Percentiles rank a stretch among this genome's conserved stretches.
Conservation (phyloP, 2,329 filamentous ascomycete genomes). For the Cladophialophora psammophila region DNA sequence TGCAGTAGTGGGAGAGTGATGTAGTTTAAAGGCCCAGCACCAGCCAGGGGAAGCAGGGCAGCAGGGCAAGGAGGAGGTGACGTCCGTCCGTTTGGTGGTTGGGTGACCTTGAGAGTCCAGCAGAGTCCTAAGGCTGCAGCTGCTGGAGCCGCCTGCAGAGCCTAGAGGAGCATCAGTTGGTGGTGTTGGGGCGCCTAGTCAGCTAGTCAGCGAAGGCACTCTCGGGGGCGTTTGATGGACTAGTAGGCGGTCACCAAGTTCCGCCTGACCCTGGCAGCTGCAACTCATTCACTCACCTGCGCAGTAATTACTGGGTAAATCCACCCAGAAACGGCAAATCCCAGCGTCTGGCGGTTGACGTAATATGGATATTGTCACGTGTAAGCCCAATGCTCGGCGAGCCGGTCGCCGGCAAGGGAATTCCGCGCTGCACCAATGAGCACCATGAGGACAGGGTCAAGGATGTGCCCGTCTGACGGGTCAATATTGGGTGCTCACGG, state of each 20-base stretch:
- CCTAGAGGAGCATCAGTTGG: background rate
- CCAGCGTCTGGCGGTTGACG: background rate
- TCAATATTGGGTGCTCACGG: background rate
- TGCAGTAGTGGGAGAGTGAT: constrained; percentile 19
- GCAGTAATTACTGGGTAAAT: no score
- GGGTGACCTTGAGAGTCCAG: background rate
- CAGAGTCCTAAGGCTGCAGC: background rate
- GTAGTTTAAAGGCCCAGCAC: constrained; percentile 3
- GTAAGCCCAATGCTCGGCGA: background rate
- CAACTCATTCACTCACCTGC: background rate
- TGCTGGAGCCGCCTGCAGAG: background rate
- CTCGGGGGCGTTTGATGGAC: background rate
- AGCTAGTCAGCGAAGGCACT: background rate
- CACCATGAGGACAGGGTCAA: no score
- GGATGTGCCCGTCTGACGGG: background rate
- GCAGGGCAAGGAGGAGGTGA: constrained; percentile 3
- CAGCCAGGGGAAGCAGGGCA: background rate
- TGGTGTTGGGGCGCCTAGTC: background rate
- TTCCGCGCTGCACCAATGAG: background rate
- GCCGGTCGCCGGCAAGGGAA: background rate
- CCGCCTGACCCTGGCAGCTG: constrained; percentile 7
- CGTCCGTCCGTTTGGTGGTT: constrained; percentile 2
- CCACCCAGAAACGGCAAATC: background rate
- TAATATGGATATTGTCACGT: background rate
- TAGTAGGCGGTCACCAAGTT: background rate